Percentiles rank a stretch among this genome's conserved stretches.
Evolutionary conservation across 2,329 filamentous ascomycete genomes (phyloP).

Genomic region (Botrytis cinerea): DNA sequence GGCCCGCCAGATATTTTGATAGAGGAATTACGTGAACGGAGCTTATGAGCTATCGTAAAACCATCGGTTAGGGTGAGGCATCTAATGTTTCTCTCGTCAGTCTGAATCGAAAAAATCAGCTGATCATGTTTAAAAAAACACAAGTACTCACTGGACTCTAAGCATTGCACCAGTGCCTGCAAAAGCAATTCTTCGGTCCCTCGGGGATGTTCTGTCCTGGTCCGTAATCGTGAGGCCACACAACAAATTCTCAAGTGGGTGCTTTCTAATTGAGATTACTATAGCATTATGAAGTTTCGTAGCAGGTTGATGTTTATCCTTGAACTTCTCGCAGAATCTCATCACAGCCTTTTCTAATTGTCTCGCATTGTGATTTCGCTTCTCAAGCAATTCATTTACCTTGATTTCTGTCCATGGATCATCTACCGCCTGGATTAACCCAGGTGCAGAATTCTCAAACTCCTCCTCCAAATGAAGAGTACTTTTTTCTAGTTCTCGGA

Average conservation of each 20-base stretch:
- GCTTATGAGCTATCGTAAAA: slow-evolving; percentile 34
- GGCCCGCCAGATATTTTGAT: slow-evolving; percentile 28
- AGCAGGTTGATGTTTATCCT: slow-evolving; percentile 43
- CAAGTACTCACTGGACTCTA: not conserved
- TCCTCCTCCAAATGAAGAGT: slow-evolving; percentile 31
- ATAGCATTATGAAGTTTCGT: slow-evolving; percentile 46
- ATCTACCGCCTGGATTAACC: not conserved
- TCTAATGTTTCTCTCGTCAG: not conserved
- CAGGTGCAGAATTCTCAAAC: slow-evolving; percentile 23
- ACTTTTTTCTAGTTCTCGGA: slow-evolving; percentile 35
- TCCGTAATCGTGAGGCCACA: not conserved
- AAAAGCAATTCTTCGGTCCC: slow-evolving; percentile 40
- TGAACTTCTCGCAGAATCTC: slow-evolving; percentile 34
- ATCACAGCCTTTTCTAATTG: not conserved
- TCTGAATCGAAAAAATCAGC: not conserved
- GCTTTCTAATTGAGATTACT: slow-evolving; percentile 33
- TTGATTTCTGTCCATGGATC: slow-evolving; percentile 22
- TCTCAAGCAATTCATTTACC: slow-evolving; percentile 28
- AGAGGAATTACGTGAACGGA: not conserved
- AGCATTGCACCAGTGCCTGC: slow-evolving; percentile 35
- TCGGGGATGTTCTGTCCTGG: slow-evolving; percentile 10
- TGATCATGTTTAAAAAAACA: not conserved
- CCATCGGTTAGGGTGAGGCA: slow-evolving; percentile 38
- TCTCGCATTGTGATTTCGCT: not conserved
- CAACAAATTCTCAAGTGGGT: not conserved